Evolutionary conservation across 179 eudicot genomes (phyloP).

Genomic region (Vitellaria paradoxa): DNA sequence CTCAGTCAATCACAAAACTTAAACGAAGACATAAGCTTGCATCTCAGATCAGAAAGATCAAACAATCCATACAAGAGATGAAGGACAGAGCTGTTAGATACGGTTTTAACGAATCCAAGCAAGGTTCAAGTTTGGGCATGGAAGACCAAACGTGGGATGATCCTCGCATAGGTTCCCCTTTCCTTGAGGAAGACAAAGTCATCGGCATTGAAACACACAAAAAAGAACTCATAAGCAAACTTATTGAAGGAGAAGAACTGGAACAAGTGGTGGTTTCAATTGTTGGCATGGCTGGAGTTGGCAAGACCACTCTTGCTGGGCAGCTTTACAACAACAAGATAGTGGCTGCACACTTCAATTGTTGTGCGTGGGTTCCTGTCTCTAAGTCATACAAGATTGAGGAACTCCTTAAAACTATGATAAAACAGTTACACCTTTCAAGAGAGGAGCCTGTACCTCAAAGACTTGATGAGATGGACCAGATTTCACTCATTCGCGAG

Average conservation of each 20-base stretch:
- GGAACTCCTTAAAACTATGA: background rate
- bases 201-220: background rate
- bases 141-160: slow-evolving; percentile 2
- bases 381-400: slow-evolving; percentile 3
- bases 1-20: background rate
- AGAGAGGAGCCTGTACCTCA: background rate
- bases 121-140: background rate
- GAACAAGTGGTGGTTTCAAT: background rate
- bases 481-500: background rate
- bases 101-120: background rate
- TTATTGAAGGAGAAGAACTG: too few relatives aligned
- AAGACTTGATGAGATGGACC: background rate
- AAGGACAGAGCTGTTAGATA: background rate
- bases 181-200: background rate
- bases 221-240: background rate
- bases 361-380: background rate
- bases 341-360: background rate
- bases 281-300: background rate
- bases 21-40: background rate
- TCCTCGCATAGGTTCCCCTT: slow-evolving; percentile 9
- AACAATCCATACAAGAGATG: background rate
- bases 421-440: background rate
- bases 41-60: background rate
- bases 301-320: background rate
- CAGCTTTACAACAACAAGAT: background rate